Evolutionary conservation across 2,329 filamentous ascomycete genomes (phyloP), one percentile per base, ranked within the genome.

Genomic region (Talaromyces pinophilus): DNA sequence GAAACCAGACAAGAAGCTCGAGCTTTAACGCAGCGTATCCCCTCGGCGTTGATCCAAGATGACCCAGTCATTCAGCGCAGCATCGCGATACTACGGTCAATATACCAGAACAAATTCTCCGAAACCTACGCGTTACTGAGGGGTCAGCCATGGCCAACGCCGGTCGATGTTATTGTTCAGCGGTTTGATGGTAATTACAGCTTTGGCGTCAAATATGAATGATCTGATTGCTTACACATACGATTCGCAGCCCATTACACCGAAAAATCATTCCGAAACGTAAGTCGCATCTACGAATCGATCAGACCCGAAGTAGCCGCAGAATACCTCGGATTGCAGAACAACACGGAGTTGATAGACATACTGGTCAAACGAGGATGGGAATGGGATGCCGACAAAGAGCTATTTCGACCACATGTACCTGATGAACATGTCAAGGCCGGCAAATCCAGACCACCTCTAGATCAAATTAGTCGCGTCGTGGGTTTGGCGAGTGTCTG

Each of bases 231-330:
- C 38, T 60, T 4, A 60, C 38, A 17, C 22, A 1, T 1, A 13
- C 5, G 17, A 5, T 28, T 30, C 8, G 0, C 61, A 80, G 78
- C 67, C 44, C 75, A 78, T 65, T 80, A 78, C 65, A 74, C 78
- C 69, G 72, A 79, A 64, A 78, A 76, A 50, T 76, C 78, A 10
- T 71, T 80, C 66, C 73, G 73, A 48, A 75, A 77, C 63, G 70
- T 80, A 66, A 79, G 77, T 70, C 72, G 69, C 62, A 75, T 76
- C n/a, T 81, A 79, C 69, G 76, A 77, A 67, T 75, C 78, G 5
- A 79, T 81, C 64, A 71, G 78, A 63, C 75, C 77, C 35, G 71
- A 73, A 10, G 71, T 72, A 17, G 78, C 76, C 10, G 78, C 77
- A 59, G 70, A 46, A 35, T 78, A 79, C 64, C 72, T 81, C 17